These are phyloP conservation scores for Allantophomopsis lycopodina DNA, from an alignment of 2,329 filamentous ascomycete genomes.

Conservation along the genomic window DNA sequence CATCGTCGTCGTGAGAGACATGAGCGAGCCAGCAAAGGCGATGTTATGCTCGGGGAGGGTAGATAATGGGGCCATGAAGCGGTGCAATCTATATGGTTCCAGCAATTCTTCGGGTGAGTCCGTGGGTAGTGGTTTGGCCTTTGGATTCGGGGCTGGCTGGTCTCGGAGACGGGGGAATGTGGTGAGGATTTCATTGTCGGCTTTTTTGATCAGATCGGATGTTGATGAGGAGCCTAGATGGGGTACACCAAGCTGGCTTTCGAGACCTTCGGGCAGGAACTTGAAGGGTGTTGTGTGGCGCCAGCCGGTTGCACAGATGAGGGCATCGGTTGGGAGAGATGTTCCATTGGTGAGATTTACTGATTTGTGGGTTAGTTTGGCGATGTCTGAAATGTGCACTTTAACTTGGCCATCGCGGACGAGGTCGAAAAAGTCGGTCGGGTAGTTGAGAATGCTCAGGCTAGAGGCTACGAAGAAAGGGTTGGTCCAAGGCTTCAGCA, in stretches of 20 bases:
- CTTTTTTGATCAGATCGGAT: constrained; percentile 21
- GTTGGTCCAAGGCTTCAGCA: constrained; percentile 36
- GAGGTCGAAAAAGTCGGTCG: constrained; percentile 40
- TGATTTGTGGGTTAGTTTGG: constrained; percentile 25
- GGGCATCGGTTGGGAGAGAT: constrained; percentile 30
- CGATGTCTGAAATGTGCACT: constrained; percentile 38
- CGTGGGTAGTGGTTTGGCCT: constrained; percentile 27
- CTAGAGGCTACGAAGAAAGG: constrained; percentile 38
- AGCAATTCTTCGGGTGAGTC: neutral
- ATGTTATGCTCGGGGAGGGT: constrained; percentile 25
- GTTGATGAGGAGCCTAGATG: constrained; percentile 23
- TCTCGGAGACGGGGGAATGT: constrained; percentile 36
- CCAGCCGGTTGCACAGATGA: constrained; percentile 48
- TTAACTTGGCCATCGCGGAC: constrained; percentile 35
- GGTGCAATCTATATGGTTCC: constrained; percentile 27
- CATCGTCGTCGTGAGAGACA: constrained; percentile 27
- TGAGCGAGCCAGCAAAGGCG: constrained; percentile 29
- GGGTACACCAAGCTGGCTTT: constrained; percentile 33
- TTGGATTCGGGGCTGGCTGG: constrained; percentile 33
- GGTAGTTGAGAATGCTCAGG: constrained; percentile 47
- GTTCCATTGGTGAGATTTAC: constrained; percentile 37
- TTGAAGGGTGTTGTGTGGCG: constrained; percentile 34
- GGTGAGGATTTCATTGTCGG: constrained; percentile 37
- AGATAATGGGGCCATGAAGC: constrained; percentile 30
- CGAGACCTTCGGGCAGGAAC: constrained; percentile 33